Evolutionary conservation across 352 stramenopile genomes (phyloP).

Genomic region (Globisporangium uncinulatum): DNA sequence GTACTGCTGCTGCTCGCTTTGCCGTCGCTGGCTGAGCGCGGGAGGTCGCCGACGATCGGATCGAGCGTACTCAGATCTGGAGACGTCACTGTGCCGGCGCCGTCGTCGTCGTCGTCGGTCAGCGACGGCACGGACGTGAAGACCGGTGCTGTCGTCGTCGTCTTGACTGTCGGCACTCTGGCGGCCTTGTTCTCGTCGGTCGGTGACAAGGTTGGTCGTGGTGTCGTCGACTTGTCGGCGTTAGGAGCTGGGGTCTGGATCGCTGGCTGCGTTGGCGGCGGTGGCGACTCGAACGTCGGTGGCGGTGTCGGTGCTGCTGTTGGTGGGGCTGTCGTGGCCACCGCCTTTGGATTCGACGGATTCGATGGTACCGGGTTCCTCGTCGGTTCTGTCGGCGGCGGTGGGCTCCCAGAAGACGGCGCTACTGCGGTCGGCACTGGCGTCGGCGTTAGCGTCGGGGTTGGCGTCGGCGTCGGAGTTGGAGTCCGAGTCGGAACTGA

Average conservation of each 20-base stretch:
- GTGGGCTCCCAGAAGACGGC: not conserved
- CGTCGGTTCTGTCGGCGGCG: not conserved
- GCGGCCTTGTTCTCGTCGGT: too few relatives aligned
- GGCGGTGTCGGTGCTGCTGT: conserved; percentile 6
- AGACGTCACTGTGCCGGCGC: conserved; percentile 8
- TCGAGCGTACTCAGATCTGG: conserved; percentile 24
- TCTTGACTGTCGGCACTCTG: not conserved
- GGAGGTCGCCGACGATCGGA: conserved; percentile 18
- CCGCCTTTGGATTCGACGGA: not conserved
- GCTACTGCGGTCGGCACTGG: conserved; percentile 2
- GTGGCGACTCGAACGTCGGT: conserved; percentile 11
- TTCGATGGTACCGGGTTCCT: not conserved
- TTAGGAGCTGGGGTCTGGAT: conserved; percentile 7
- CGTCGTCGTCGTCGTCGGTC: conserved; percentile 6
- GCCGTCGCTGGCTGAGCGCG: conserved; percentile 1
- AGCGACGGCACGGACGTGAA: not conserved
- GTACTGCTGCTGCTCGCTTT: conserved; percentile 11
- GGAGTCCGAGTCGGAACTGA: not conserved
- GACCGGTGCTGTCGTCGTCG: conserved; percentile 2
- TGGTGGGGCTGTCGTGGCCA: conserved; percentile 8
- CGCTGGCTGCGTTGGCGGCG: conserved; percentile 8
- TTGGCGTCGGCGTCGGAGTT: not conserved
- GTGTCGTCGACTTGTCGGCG: not conserved
- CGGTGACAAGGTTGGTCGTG: not conserved
- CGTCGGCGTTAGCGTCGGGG: too few relatives aligned